These are phyloP conservation scores for Annulohypoxylon bovei DNA, from an alignment of 495 filamentous ascomycete species.

Conservation along the genomic window DNA sequence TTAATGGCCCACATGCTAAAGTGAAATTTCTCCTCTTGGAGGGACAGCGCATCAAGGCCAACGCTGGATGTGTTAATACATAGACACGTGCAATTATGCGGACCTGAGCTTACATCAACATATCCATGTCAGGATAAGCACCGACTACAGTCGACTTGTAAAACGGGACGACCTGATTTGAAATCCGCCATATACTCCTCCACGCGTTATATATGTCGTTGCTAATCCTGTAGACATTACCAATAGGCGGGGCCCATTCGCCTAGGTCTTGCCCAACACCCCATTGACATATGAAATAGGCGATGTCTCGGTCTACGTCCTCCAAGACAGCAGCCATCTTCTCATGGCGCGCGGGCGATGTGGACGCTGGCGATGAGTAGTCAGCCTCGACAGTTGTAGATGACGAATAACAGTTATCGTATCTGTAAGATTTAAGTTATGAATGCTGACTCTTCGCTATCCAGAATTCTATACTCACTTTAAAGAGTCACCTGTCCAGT, in stretches of 20 bases:
- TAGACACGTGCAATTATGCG: slow-evolving; percentile 8
- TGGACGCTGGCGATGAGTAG: slow-evolving; percentile 51
- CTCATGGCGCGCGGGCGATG: slow-evolving; percentile 48
- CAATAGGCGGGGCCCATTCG: slow-evolving; percentile 58
- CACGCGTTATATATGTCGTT: slow-evolving; percentile 66
- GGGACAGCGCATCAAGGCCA: slow-evolving; percentile 46
- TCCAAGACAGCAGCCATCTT: slow-evolving; percentile 47
- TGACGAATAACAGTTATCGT: slow-evolving; percentile 63
- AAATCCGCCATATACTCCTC: slow-evolving; percentile 60
- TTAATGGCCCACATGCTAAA: slow-evolving; percentile 67
- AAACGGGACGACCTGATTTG: slow-evolving; percentile 60
- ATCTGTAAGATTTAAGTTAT: slow-evolving; percentile 56
- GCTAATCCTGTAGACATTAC: slow-evolving; percentile 63
- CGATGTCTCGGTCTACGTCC: slow-evolving; percentile 47
- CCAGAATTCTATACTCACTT: slow-evolving; percentile 59
- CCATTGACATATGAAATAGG: slow-evolving; percentile 66
- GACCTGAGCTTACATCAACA: slow-evolving; percentile 57
- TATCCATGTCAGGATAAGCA: slow-evolving; percentile 66
- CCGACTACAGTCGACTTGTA: slow-evolving; percentile 50
- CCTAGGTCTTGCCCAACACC: slow-evolving; percentile 59
- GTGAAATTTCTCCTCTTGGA: slow-evolving; percentile 60
- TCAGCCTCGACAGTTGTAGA: slow-evolving; percentile 53
- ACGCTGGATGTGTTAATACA: slow-evolving; percentile 45
- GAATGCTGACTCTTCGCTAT: slow-evolving; percentile 6
- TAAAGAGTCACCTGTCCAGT: slow-evolving; percentile 61